Evolutionary conservation across 345 rosid species (phyloP).

Genomic region (Iberis pinnata): DNA sequence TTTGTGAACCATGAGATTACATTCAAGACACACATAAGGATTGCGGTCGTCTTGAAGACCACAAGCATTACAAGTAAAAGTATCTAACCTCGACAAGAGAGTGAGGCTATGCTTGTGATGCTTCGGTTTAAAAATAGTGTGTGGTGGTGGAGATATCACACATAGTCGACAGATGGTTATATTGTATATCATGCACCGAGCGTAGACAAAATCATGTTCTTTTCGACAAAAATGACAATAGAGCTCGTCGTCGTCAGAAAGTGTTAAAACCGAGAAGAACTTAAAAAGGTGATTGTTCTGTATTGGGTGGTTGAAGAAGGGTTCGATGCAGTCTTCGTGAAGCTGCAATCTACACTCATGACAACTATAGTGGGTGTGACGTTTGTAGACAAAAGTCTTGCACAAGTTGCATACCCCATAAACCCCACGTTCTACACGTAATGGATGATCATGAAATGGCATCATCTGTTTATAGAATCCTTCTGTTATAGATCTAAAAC

Average conservation of each 20-base stretch:
- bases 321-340: not conserved
- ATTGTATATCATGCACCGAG: not conserved
- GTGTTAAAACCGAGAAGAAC: not conserved
- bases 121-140: not conserved
- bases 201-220: not conserved
- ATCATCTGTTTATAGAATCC: too few relatives aligned
- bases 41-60: not conserved
- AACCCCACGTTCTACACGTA: too few relatives aligned
- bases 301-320: not conserved
- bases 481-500: too few relatives aligned
- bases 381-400: too few relatives aligned
- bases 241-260: not conserved
- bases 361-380: too few relatives aligned
- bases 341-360: too few relatives aligned
- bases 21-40: slow-evolving; percentile 9
- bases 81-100: not conserved
- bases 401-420: too few relatives aligned
- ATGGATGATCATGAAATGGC: too few relatives aligned
- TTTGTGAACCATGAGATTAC: not conserved
- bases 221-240: not conserved
- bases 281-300: not conserved
- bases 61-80: slow-evolving; percentile 9
- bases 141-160: not conserved
- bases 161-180: not conserved
- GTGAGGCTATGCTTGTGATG: not conserved